Evolutionary conservation across 2,329 filamentous ascomycete genomes (phyloP), one percentile per base, ranked within the genome.

Genomic region (Pyrenochaeta sp.): DNA sequence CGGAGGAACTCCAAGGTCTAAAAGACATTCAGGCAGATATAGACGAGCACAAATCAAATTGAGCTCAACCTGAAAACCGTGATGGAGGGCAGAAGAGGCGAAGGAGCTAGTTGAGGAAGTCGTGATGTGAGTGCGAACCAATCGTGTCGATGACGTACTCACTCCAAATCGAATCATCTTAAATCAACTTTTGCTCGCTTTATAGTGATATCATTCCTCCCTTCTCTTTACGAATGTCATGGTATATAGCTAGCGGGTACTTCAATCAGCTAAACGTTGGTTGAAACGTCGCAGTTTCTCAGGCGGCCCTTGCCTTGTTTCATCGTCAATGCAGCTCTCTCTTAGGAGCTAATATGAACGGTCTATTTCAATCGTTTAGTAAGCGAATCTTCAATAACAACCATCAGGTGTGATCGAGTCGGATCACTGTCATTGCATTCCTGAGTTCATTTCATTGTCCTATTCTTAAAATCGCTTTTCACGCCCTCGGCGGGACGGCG

Each of bases 231-330:
- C 1, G 9, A 9, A 30, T 30, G 5, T 30, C 28, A 30, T 5
- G 28, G 28, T 30, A 30, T 30, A 30, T 30, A 5, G 5, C 28
- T 30, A 9, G 9, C 9, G 9, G 28, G 28, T 30, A 30, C 28
- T 30, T 5, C 28, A 30, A 30, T 9, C 5, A 30, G 28, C 28
- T 30, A 30, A 30, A 9, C 28, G 28, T 9, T 30, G 9, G 28
- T 30, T 30, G 28, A 30, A 30, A 30, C 28, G 9, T 30, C 5
- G 5, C 28, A 5, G 28, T 30, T 30, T 1, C 28, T 9, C 42
- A 37, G 32, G 49, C 39, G 32, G 49, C 39, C 36, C 44, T 49
- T 47, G 42, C 48, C 19, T 48, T 45, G 47, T 50, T 55, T 52
- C 50, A 46, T 28, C 47, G n/a, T 39, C 22, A 24, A 52, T 44